phyloP scores from a whole-genome alignment of 805 yeast species.

The Saturnispora kantuleensis region DNA sequence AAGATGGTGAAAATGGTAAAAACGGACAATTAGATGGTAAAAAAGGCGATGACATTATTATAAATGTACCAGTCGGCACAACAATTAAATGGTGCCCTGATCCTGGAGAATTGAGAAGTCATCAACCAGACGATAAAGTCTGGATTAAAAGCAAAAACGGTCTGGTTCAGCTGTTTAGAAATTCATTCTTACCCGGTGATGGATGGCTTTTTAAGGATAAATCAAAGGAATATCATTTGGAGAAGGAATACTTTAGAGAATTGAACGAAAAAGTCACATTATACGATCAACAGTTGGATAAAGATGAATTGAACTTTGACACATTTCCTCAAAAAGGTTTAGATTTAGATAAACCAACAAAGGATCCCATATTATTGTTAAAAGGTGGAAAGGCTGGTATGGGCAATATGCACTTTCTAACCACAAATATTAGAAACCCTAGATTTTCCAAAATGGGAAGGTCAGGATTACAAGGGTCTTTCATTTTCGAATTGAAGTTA shows the following conservation, averaged over 20 bases:
- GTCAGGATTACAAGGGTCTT: slow-evolving; percentile 50
- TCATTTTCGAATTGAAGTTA: slow-evolving; percentile 74
- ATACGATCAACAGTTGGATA: slow-evolving; percentile 50
- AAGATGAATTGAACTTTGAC: slow-evolving; percentile 54
- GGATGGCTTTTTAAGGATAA: slow-evolving; percentile 88
- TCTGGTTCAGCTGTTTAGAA: slow-evolving; percentile 52
- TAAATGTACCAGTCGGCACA: slow-evolving; percentile 91
- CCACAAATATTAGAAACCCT: slow-evolving; percentile 79
- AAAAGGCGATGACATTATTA: slow-evolving; percentile 65
- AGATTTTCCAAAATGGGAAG: slow-evolving; percentile 80
- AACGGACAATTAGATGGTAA: slow-evolving; percentile 79
- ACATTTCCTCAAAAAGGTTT: slow-evolving; percentile 73
- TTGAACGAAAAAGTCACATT: slow-evolving; percentile 54
- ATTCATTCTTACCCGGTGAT: slow-evolving; percentile 54
- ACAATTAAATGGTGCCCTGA: slow-evolving; percentile 76
- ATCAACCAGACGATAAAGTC: slow-evolving; percentile 12
- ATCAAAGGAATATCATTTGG: slow-evolving; percentile 58
- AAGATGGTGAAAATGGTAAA: slow-evolving; percentile 62
- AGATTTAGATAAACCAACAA: slow-evolving; percentile 54
- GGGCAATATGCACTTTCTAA: slow-evolving; percentile 92
- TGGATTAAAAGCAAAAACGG: slow-evolving; percentile 12
- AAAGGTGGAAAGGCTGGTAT: slow-evolving; percentile 91
- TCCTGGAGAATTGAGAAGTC: slow-evolving; percentile 36
- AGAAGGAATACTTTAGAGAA: slow-evolving; percentile 54
- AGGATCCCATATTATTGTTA: slow-evolving; percentile 57